A percentile compares a stretch with the other conserved stretches of the same genome.
Conservation (phyloP, 2,329 filamentous ascomycete genomes). For the Pleomassaria siparia region DNA sequence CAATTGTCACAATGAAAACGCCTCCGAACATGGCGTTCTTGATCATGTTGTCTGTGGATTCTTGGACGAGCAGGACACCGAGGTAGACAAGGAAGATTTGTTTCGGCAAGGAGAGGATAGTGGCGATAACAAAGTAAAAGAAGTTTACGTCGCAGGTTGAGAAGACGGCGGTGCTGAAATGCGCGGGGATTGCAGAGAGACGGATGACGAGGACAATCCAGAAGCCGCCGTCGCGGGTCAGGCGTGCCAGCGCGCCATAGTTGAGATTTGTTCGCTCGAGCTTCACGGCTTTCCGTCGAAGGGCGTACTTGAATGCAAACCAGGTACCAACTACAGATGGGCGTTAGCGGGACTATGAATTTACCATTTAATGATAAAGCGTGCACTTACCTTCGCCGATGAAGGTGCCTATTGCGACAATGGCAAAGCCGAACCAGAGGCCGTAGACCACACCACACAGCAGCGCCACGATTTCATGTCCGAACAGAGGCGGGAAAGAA, state of each 20-base stretch:
- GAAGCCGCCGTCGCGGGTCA: conserved; percentile 38
- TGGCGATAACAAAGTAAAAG: conserved; percentile 38
- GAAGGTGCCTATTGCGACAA: conserved; percentile 39
- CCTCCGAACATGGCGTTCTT: conserved; percentile 35
- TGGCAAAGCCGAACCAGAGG: conserved; percentile 37
- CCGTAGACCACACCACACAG: conserved; percentile 40
- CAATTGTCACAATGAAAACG: conserved; percentile 32
- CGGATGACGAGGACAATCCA: conserved; percentile 39
- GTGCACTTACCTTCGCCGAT: conserved; percentile 33
- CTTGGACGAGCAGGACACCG: conserved; percentile 34
- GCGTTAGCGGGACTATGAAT: conserved; percentile 10
- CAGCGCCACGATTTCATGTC: conserved; percentile 36
- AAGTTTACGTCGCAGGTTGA: conserved; percentile 42
- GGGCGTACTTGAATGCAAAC: conserved; percentile 38
- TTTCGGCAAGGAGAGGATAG: conserved; percentile 37
- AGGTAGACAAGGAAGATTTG: conserved; percentile 41
- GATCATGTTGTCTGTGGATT: conserved; percentile 24
- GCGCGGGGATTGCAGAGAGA: conserved; percentile 36
- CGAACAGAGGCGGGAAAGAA: conserved; percentile 40
- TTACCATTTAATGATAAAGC: neutral
- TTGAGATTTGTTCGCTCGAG: conserved; percentile 40
- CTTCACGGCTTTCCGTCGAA: conserved; percentile 32
- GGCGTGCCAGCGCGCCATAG: conserved; percentile 38
- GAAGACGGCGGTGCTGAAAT: conserved; percentile 40
- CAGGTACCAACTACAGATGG: conserved; percentile 33